These are phyloP conservation scores for Myxozyma monticola DNA, from an alignment of 805 yeast genomes.

Conservation along the genomic window DNA sequence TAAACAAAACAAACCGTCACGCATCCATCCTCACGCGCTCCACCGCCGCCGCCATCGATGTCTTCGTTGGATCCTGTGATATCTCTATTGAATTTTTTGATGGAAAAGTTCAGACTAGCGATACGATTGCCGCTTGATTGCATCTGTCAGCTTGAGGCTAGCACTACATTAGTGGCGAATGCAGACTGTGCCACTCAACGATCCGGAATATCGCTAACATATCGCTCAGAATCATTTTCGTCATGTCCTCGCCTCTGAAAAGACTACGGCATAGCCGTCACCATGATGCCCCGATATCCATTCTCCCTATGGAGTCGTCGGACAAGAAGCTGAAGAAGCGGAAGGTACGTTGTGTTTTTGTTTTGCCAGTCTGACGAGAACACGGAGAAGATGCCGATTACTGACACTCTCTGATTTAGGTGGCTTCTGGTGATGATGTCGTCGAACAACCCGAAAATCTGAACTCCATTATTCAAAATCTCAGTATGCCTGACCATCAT, in stretches of 20 bases:
- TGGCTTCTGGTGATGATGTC: conserved; percentile 14
- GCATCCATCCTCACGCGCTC: too few relatives aligned
- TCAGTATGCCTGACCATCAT: conserved; percentile 68
- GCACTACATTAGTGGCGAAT: too few relatives aligned
- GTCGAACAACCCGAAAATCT: conserved; percentile 22
- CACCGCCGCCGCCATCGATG: too few relatives aligned
- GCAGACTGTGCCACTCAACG: too few relatives aligned
- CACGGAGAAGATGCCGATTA: not conserved
- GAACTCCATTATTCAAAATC: conserved; percentile 54
- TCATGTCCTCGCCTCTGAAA: conserved; percentile 29
- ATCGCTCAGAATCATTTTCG: too few relatives aligned
- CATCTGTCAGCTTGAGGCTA: too few relatives aligned
- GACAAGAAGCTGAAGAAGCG: conserved; percentile 16
- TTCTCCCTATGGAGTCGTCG: not conserved
- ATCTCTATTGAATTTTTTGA: too few relatives aligned
- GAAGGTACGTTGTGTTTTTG: conserved; percentile 11
- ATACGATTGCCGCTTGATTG: too few relatives aligned
- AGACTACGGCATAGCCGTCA: conserved; percentile 13
- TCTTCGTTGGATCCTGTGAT: too few relatives aligned
- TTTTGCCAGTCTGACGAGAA: not conserved
- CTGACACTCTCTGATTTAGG: not conserved
- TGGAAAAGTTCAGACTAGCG: too few relatives aligned
- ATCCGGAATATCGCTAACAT: too few relatives aligned
- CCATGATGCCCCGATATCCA: not conserved
- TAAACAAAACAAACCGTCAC: too few relatives aligned